These are phyloP conservation scores for Trametes maxima DNA, from an alignment of 768 basidiomycete species.

Conservation along the genomic window DNA sequence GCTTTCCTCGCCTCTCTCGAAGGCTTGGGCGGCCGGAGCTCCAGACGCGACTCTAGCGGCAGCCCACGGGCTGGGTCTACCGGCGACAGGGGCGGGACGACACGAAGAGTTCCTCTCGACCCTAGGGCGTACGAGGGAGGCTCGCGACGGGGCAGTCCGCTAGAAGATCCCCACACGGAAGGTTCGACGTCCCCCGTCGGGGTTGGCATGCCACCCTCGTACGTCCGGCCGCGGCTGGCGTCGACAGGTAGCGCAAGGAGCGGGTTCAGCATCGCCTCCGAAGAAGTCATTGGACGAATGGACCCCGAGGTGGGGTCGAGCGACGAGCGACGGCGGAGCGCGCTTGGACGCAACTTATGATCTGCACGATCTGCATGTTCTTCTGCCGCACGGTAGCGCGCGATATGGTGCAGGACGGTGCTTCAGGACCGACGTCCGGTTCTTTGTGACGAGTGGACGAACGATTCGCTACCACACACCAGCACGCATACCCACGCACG, in stretches of 20 bases:
- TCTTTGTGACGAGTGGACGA: too few species aligned
- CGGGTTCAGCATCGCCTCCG: slow-evolving; percentile 45
- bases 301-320: slow-evolving; percentile 40
- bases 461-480: background rate
- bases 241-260: slow-evolving; percentile 38
- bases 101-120: slow-evolving; percentile 5
- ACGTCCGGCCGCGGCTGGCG: slow-evolving; percentile 32
- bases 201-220: slow-evolving; percentile 18
- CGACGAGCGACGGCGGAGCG: slow-evolving; percentile 27
- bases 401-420: background rate
- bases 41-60: slow-evolving; percentile 30
- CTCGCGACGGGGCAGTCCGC: slow-evolving; percentile 8
- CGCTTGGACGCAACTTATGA: slow-evolving; percentile 7
- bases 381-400: background rate
- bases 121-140: background rate
- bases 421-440: background rate
- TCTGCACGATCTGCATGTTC: background rate
- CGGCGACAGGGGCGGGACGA: background rate
- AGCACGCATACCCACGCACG: background rate
- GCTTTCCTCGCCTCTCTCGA: slow-evolving; percentile 65
- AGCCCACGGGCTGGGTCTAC: slow-evolving; percentile 4
- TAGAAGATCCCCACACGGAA: background rate
- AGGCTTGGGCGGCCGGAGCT: slow-evolving; percentile 45
- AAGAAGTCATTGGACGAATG: slow-evolving; percentile 59
- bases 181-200: slow-evolving; percentile 1